Evolutionary conservation across 257 asterid genomes (phyloP).

Genomic region (Nicotiana undulata): DNA sequence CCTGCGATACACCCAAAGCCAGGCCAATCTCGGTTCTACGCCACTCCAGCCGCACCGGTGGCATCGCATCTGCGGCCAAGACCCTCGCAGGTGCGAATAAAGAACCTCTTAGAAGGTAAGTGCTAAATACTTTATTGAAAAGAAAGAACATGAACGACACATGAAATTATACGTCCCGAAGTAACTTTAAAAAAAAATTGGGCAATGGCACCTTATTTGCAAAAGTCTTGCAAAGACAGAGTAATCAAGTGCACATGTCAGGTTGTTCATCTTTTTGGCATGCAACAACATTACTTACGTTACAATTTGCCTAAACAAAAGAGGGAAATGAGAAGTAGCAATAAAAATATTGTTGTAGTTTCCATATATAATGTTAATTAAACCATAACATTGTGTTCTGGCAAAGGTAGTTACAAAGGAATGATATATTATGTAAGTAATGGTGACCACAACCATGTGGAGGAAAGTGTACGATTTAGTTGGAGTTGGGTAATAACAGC

Average conservation of each 20-base stretch:
- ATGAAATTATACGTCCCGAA: too few relatives aligned
- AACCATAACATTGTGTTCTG: not conserved
- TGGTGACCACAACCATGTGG: slow-evolving; percentile 16
- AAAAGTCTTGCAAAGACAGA: slow-evolving; percentile 8
- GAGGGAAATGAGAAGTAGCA: not conserved
- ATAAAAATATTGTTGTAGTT: not conserved
- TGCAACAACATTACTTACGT: slow-evolving; percentile 24
- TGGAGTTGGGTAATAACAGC: slow-evolving; percentile 3
- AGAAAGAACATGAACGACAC: too few relatives aligned
- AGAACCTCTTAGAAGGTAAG: too few relatives aligned
- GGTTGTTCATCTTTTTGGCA: slow-evolving; percentile 22
- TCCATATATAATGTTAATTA: not conserved
- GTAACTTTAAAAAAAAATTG: not conserved
- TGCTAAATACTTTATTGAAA: too few relatives aligned
- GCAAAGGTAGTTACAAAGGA: not conserved
- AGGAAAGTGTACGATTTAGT: slow-evolving; percentile 7
- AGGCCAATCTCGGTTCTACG: too few relatives aligned
- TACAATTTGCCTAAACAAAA: slow-evolving; percentile 4
- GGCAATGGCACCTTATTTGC: not conserved
- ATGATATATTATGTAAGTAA: not conserved
- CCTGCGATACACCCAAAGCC: too few relatives aligned
- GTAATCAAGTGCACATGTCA: slow-evolving; percentile 16
- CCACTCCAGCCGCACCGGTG: too few relatives aligned
- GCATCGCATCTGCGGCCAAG: too few relatives aligned
- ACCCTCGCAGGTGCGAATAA: too few relatives aligned